These are phyloP conservation scores for Boletus sp. DNA, from an alignment of 768 basidiomycete genomes.

Conservation along the genomic window DNA sequence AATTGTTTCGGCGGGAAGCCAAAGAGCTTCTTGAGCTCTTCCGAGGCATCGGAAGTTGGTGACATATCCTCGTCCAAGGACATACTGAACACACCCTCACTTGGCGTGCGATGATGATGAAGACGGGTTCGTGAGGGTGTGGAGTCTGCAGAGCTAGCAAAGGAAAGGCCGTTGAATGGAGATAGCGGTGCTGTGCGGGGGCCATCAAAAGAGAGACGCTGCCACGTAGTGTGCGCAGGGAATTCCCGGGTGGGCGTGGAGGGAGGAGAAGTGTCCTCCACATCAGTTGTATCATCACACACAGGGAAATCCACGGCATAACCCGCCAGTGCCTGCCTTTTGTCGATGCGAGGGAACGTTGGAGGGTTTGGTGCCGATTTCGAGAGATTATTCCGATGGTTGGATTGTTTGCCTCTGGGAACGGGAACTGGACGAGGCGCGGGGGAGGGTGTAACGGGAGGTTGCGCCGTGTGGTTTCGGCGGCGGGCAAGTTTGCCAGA, in stretches of 20 bases:
- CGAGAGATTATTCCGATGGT: conserved; percentile 34
- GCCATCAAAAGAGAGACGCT: conserved; percentile 36
- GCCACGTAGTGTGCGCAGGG: conserved; percentile 28
- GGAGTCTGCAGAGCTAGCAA: conserved; percentile 29
- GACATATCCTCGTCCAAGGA: conserved; percentile 64
- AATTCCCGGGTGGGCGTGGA: conserved; percentile 54
- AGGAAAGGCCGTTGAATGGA: conserved; percentile 38
- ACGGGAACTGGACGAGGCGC: conserved; percentile 47
- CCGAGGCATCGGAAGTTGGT: conserved; percentile 39
- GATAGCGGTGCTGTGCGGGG: conserved; percentile 53
- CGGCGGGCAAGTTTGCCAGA: conserved; percentile 59
- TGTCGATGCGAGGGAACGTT: conserved; percentile 28
- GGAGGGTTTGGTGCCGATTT: conserved; percentile 52
- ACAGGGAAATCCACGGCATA: conserved; percentile 51
- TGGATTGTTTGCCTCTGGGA: conserved; percentile 30
- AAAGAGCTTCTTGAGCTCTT: conserved; percentile 35
- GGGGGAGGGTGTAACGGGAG: conserved; percentile 37
- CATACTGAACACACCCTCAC: conserved; percentile 73
- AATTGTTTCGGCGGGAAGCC: conserved; percentile 31
- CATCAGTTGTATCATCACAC: conserved; percentile 69
- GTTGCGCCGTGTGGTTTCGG: conserved; percentile 39
- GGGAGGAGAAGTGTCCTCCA: conserved; percentile 40
- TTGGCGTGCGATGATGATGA: conserved; percentile 58
- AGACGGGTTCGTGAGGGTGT: conserved; percentile 39
- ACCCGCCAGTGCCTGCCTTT: conserved; percentile 34